A percentile compares a stretch with the other conserved stretches of the same genome.
Evolutionary conservation across 2,329 filamentous ascomycete species (phyloP).

Genomic region (Decorospora gaudefroyi): DNA sequence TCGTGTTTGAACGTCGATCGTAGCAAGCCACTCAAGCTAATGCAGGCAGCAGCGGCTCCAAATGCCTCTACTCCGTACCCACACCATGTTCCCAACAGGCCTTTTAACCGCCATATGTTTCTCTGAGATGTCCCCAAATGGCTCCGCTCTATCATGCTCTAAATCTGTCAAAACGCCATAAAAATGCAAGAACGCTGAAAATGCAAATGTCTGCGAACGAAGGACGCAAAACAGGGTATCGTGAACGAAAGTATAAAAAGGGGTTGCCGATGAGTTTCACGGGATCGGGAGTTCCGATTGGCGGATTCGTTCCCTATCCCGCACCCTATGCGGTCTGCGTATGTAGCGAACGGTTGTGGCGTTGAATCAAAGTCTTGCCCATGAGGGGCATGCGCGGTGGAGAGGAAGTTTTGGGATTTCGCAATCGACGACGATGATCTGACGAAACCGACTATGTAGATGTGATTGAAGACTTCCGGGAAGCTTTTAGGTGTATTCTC

Average conservation of each 20-base stretch:
- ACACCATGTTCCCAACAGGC: conserved; percentile 28
- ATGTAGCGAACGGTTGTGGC: neutral
- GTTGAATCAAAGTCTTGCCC: neutral
- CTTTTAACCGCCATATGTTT: conserved; percentile 5
- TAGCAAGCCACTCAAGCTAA: conserved; percentile 33
- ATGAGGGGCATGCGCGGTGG: neutral
- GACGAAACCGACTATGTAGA: conserved; percentile 14
- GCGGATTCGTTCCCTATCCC: neutral
- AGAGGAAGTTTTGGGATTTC: no score
- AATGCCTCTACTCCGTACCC: conserved; percentile 30
- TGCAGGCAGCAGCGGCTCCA: conserved; percentile 29
- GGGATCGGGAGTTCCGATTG: conserved; percentile 14
- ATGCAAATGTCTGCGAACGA: conserved; percentile 13
- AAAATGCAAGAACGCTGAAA: conserved; percentile 23
- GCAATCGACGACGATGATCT: no score
- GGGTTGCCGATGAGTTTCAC: conserved; percentile 17
- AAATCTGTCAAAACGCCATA: conserved; percentile 28
- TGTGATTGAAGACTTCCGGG: conserved; percentile 31
- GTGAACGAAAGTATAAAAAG: conserved; percentile 36
- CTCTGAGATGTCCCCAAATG: conserved; percentile 16
- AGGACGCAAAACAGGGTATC: conserved; percentile 30
- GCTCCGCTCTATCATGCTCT: conserved; percentile 20
- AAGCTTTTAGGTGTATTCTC: conserved; percentile 47
- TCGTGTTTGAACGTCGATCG: conserved; percentile 15
- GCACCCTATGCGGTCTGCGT: neutral